Evolutionary conservation across 495 filamentous ascomycete species (phyloP).

Genomic region (Lophiostoma macrostomum): DNA sequence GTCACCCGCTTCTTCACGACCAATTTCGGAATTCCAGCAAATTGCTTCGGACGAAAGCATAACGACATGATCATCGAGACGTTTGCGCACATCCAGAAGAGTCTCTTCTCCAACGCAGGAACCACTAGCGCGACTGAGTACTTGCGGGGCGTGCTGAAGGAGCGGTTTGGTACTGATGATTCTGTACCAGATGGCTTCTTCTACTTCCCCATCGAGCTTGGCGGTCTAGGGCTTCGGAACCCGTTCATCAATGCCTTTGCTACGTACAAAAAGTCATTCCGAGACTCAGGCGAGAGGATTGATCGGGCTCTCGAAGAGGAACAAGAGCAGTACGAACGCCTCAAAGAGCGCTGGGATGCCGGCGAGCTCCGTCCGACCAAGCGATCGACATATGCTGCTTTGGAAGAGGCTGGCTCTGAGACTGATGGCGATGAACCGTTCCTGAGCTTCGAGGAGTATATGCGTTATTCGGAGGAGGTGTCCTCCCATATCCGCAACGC

Average conservation of each 20-base stretch:
- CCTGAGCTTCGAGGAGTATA: conserved; percentile 51
- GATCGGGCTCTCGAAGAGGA: conserved; percentile 43
- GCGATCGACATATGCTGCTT: conserved; percentile 9
- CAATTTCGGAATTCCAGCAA: conserved; percentile 39
- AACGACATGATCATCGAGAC: conserved; percentile 35
- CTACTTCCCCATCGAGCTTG: conserved; percentile 53
- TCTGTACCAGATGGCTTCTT: conserved; percentile 37
- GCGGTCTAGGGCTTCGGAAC: conserved; percentile 55
- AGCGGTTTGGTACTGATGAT: conserved; percentile 28
- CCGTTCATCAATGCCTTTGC: conserved; percentile 51
- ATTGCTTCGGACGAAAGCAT: conserved; percentile 36
- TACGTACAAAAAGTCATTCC: conserved; percentile 38
- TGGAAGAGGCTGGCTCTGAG: not conserved
- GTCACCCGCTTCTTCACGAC: conserved; percentile 32
- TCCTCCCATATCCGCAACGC: conserved; percentile 28
- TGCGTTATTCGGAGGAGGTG: conserved; percentile 43
- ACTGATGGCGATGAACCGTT: conserved; percentile 38
- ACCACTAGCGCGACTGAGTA: conserved; percentile 27
- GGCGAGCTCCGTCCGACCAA: conserved; percentile 6
- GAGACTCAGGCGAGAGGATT: conserved; percentile 40
- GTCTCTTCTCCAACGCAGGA: conserved; percentile 24
- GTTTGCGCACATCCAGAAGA: conserved; percentile 30
- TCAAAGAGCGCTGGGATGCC: conserved; percentile 39
- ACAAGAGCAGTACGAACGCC: conserved; percentile 38
- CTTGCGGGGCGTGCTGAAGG: conserved; percentile 26